Conservation (phyloP, 2,329 filamentous ascomycete species). For the Sclerotinia subarctica region DNA sequence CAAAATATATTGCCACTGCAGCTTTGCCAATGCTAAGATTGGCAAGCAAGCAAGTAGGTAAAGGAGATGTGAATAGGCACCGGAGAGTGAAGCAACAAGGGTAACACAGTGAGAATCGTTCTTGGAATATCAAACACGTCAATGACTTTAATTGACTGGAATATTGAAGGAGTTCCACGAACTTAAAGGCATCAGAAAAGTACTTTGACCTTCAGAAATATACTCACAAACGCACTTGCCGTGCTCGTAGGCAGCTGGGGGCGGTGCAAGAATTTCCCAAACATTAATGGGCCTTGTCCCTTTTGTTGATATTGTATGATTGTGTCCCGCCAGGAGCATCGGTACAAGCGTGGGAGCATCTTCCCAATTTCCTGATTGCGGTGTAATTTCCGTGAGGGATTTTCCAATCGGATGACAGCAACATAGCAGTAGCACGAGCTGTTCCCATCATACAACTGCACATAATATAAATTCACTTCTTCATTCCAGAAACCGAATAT, state of each 20-base stretch:
- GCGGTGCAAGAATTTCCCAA: background rate
- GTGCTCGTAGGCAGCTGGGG: background rate
- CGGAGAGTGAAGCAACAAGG: background rate
- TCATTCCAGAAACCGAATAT: background rate
- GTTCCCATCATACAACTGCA: conserved; percentile 6
- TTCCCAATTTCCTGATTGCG: background rate
- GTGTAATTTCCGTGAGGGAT: background rate
- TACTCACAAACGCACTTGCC: background rate
- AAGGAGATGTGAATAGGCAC: background rate
- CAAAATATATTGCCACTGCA: background rate
- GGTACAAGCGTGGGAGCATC: background rate
- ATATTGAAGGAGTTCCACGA: background rate
- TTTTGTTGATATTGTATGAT: background rate
- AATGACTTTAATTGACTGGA: background rate
- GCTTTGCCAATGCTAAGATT: background rate
- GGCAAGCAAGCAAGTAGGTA: background rate
- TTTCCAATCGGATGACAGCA: background rate
- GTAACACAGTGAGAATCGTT: background rate
- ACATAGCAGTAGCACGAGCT: background rate
- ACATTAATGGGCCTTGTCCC: background rate
- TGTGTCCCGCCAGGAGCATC: background rate
- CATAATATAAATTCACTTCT: background rate
- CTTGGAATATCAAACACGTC: background rate
- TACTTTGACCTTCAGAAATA: background rate
- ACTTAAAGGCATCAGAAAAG: background rate